Conservation (phyloP, 192 early-diverging fungal genomes). For the Coemansia biformis region DNA sequence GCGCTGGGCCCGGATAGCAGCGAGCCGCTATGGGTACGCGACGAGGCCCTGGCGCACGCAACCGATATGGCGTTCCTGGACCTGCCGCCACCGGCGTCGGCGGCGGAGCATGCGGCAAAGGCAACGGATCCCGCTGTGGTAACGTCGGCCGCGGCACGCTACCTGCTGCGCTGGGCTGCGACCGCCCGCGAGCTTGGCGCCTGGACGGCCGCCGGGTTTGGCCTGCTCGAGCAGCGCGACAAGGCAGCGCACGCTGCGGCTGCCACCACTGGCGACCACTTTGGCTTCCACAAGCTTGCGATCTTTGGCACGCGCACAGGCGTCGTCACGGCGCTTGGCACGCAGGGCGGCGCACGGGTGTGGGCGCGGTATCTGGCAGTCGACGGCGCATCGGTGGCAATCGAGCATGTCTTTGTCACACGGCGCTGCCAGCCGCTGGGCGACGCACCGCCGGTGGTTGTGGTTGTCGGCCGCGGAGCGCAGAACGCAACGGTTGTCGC, state of each 20-base stretch:
- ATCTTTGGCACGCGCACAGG: conserved; percentile 73
- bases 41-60: conserved; percentile 75
- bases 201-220: conserved; percentile 49
- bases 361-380: conserved; percentile 65
- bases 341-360: conserved; percentile 65
- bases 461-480: conserved; percentile 23
- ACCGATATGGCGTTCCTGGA: conserved; percentile 72
- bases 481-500: conserved; percentile 30
- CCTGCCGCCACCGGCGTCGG: conserved; percentile 60
- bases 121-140: conserved; percentile 52
- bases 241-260: not conserved
- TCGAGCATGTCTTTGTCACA: conserved; percentile 32
- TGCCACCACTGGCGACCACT: conserved; percentile 31
- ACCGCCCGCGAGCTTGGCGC: conserved; percentile 36
- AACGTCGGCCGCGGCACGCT: conserved; percentile 57
- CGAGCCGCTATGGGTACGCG: conserved; percentile 68
- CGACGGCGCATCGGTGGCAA: conserved; percentile 9
- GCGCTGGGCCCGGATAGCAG: conserved; percentile 44
- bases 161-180: conserved; percentile 56
- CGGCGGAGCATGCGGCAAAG: conserved; percentile 33
- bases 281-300: conserved; percentile 85
- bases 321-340: conserved; percentile 79
- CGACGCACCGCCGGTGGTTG: conserved; percentile 22
- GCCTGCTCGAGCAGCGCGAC: conserved; percentile 16
- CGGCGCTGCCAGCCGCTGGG: conserved; percentile 29